Evolutionary conservation across 2,329 filamentous ascomycete species (phyloP).

Genomic region (Aspergillus phoenicis): DNA sequence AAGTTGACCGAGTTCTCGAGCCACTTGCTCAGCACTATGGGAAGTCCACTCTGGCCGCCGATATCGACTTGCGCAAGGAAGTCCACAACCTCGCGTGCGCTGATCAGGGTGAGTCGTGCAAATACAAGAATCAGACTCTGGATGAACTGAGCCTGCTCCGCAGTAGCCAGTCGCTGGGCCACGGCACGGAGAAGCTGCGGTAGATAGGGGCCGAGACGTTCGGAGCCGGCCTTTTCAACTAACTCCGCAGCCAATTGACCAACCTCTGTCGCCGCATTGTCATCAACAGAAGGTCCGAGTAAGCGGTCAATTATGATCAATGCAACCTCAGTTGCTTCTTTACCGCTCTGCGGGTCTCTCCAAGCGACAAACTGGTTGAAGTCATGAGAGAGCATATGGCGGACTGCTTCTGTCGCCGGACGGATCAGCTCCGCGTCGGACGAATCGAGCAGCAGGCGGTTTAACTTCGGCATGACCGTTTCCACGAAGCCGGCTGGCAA

Average conservation of each 20-base stretch:
- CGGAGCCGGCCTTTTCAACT: constrained; percentile 91
- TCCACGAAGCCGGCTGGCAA: constrained; percentile 84
- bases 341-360: constrained; percentile 73
- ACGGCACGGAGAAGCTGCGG: constrained; percentile 87
- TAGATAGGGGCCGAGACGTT: constrained; percentile 85
- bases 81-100: constrained; percentile 84
- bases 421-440: constrained; percentile 86
- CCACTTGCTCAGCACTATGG: constrained; percentile 92
- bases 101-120: constrained; percentile 81
- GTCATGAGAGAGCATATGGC: constrained; percentile 87
- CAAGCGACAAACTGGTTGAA: constrained; percentile 86
- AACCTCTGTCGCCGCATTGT: constrained; percentile 93
- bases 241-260: constrained; percentile 91
- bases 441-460: constrained; percentile 76
- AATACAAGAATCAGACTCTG: constrained; percentile 96
- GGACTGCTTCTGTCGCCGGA: constrained; percentile 80
- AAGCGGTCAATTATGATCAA: constrained; percentile 91
- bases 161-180: constrained; percentile 78
- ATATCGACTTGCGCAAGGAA: constrained; percentile 87
- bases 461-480: constrained; percentile 83
- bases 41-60: constrained; percentile 72
- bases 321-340: constrained; percentile 83
- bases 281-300: constrained; percentile 79
- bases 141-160: constrained; percentile 84
- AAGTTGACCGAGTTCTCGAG: constrained; percentile 96